Evolutionary conservation across 331 rosid genomes (phyloP).

Genomic region (Saraca asoca): DNA sequence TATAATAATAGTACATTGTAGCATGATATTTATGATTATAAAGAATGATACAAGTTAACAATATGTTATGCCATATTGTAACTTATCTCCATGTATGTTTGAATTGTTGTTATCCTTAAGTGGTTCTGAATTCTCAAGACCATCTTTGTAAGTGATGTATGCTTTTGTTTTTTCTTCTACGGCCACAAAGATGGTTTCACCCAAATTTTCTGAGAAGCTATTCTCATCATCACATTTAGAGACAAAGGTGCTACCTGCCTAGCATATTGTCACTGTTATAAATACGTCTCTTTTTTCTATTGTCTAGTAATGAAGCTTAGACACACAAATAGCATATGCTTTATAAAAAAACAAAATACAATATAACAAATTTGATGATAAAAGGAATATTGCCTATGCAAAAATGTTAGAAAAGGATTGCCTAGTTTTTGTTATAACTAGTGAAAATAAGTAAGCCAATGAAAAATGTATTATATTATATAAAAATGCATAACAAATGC

Average conservation of each 20-base stretch:
- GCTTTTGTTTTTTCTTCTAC: too few relatives aligned
- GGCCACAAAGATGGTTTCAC: not conserved
- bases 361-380: too few relatives aligned
- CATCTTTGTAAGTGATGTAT: too few relatives aligned
- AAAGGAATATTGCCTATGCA: too few relatives aligned
- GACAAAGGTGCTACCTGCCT: conserved; percentile 36
- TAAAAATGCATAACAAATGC: too few relatives aligned
- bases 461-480: too few relatives aligned
- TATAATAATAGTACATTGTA: too few relatives aligned
- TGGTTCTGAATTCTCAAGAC: too few relatives aligned
- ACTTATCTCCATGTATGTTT: not conserved
- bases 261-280: conserved; percentile 6
- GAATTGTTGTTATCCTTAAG: not conserved
- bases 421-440: too few relatives aligned
- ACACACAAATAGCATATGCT: not conserved
- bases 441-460: too few relatives aligned
- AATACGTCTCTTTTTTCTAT: not conserved
- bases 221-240: conserved; percentile 24
- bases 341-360: not conserved
- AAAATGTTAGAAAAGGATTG: too few relatives aligned
- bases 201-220: not conserved
- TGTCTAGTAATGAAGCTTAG: not conserved
- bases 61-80: not conserved
- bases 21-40: not conserved
- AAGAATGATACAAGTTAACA: not conserved